These are phyloP conservation scores for Hypoxylon trugodes DNA, from an alignment of 495 filamentous ascomycete species.

Conservation along the genomic window DNA sequence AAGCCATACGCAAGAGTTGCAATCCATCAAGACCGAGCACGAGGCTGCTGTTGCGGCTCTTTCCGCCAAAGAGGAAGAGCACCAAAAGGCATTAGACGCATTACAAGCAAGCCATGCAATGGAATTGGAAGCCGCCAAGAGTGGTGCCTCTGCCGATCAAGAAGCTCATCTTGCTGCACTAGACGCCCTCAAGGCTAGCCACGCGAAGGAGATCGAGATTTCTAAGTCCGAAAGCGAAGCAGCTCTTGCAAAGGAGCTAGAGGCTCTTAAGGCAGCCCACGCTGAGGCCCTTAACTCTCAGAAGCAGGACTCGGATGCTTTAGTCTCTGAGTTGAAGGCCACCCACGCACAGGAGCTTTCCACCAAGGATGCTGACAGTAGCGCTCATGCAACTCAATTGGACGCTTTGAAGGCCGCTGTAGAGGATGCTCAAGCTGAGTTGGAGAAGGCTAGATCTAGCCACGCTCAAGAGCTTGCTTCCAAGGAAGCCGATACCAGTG, in stretches of 20 bases:
- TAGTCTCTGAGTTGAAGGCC: constrained; percentile 50
- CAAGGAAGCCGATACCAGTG: constrained; percentile 40
- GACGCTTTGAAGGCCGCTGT: constrained; percentile 45
- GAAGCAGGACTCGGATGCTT: constrained; percentile 40
- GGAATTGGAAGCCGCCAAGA: constrained; percentile 55
- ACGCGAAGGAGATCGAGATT: constrained; percentile 56
- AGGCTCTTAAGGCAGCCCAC: constrained; percentile 52
- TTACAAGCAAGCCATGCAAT: constrained; percentile 56
- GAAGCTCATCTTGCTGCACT: constrained; percentile 50
- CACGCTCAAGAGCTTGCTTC: constrained; percentile 47
- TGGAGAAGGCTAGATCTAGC: constrained; percentile 34
- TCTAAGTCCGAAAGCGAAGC: constrained; percentile 51
- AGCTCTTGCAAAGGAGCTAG: constrained; percentile 50
- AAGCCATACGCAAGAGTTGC: constrained; percentile 50
- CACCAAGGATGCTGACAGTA: constrained; percentile 34
- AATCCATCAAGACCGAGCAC: constrained; percentile 48
- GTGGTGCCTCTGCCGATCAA: constrained; percentile 46
- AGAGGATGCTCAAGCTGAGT: constrained; percentile 27
- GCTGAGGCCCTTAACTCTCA: constrained; percentile 46
- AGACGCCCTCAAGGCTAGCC: constrained; percentile 56
- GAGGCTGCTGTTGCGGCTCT: constrained; percentile 48
- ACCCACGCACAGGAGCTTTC: constrained; percentile 47
- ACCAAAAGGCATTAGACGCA: constrained; percentile 54
- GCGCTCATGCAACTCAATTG: constrained; percentile 39
- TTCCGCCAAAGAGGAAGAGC: constrained; percentile 51